Percentiles rank a stretch among this genome's conserved stretches.
Conservation (phyloP, 2,329 filamentous ascomycete genomes). For the Penicillium sp. region DNA sequence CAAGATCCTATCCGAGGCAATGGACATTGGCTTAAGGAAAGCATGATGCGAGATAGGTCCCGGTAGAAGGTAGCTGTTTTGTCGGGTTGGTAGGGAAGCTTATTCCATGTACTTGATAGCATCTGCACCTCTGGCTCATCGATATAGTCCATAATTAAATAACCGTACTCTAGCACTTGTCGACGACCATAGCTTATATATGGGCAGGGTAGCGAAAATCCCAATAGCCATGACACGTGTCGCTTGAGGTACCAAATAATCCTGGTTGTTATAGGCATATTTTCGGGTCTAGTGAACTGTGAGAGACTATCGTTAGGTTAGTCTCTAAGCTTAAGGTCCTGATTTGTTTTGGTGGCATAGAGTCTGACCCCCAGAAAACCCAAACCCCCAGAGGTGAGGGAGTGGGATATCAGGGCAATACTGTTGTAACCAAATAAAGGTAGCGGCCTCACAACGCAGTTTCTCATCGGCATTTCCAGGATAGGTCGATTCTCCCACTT, state of each 20-base stretch:
- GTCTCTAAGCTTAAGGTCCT: not conserved
- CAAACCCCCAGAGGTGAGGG: constrained; percentile 32
- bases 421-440: constrained; percentile 40
- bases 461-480: constrained; percentile 47
- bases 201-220: constrained; percentile 20
- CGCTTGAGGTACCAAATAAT: constrained; percentile 22
- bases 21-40: too few species aligned
- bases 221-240: constrained; percentile 18
- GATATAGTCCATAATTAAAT: constrained; percentile 31
- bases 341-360: constrained; percentile 13
- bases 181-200: constrained; percentile 20
- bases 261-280: constrained; percentile 15
- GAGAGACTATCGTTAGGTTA: constrained; percentile 6
- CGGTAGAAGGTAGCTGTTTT: constrained; percentile 8
- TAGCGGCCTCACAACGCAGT: constrained; percentile 39
- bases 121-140: constrained; percentile 22
- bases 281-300: constrained; percentile 15
- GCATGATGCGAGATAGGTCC: too few species aligned
- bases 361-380: constrained; percentile 26
- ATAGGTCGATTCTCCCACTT: constrained; percentile 35
- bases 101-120: constrained; percentile 28
- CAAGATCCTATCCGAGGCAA: too few species aligned
- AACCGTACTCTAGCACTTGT: constrained; percentile 22
- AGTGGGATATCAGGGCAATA: constrained; percentile 36
- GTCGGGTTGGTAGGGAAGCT: constrained; percentile 14